These are phyloP conservation scores for Arabis alpina DNA, from an alignment of 345 rosid genomes.

Conservation along the genomic window DNA sequence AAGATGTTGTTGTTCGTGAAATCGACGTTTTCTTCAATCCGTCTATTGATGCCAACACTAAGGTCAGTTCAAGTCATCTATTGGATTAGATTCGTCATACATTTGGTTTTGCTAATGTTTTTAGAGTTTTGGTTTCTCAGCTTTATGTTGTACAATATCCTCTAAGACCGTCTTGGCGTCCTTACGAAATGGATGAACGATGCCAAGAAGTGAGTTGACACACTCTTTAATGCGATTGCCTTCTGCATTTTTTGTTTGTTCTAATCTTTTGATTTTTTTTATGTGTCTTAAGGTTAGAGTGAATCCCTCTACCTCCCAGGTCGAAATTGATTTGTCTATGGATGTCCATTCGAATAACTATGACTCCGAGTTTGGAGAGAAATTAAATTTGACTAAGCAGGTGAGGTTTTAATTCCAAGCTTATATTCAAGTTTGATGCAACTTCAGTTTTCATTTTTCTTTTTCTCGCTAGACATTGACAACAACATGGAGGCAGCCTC, in stretches of 20 bases:
- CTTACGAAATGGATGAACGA: constrained; percentile 81
- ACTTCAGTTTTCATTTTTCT: constrained; percentile 15
- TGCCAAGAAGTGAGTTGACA: constrained; percentile 65
- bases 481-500: constrained; percentile 58
- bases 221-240: neutral
- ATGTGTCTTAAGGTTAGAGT: constrained; percentile 66
- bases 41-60: constrained; percentile 50
- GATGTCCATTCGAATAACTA: constrained; percentile 61
- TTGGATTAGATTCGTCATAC: neutral
- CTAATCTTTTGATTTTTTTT: constrained; percentile 24
- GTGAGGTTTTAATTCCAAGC: constrained; percentile 44
- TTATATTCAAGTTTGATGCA: constrained; percentile 18
- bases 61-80: constrained; percentile 49
- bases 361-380: constrained; percentile 47
- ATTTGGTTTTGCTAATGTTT: neutral
- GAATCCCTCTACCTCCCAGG: constrained; percentile 58
- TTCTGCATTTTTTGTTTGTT: neutral
- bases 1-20: constrained; percentile 82
- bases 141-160: constrained; percentile 88
- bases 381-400: constrained; percentile 60
- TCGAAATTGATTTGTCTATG: constrained; percentile 71
- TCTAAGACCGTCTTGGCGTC: constrained; percentile 82
- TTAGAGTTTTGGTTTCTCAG: constrained; percentile 31
- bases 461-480: constrained; percentile 57
- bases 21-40: constrained; percentile 78